Percentiles rank a stretch among this genome's conserved stretches.
Evolutionary conservation across 1,284 basidiomycete genomes (phyloP).

Genomic region (Cutaneotrichosporon sp.): DNA sequence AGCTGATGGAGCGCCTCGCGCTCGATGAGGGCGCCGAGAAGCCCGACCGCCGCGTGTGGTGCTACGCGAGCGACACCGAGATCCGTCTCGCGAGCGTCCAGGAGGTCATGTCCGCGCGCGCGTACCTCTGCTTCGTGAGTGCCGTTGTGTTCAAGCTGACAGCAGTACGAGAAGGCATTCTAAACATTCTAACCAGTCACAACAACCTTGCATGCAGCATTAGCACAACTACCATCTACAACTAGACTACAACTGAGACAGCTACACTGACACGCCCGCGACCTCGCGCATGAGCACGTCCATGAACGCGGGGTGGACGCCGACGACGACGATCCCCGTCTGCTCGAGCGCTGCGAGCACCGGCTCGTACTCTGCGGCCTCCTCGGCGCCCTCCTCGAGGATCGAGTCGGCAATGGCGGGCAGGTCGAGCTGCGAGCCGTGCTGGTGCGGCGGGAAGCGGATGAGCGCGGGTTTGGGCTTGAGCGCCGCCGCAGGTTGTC

Average conservation of each 20-base stretch:
- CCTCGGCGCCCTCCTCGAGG: not conserved
- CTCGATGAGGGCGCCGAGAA: slow-evolving; percentile 9
- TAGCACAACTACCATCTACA: not conserved
- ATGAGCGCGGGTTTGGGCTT: not conserved
- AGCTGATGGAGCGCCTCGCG: slow-evolving; percentile 2
- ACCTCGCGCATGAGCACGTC: slow-evolving; percentile 14
- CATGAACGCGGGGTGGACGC: slow-evolving; percentile 17
- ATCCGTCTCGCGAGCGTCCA: slow-evolving; percentile 77
- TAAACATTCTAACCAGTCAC: not conserved
- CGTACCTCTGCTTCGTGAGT: slow-evolving; percentile 66
- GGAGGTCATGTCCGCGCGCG: slow-evolving; percentile 84
- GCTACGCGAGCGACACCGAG: slow-evolving; percentile 75
- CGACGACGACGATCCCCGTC: slow-evolving; percentile 6
- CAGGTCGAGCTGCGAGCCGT: not conserved
- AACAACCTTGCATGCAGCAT: slow-evolving; percentile 7
- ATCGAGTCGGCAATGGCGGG: not conserved
- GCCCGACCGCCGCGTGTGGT: slow-evolving; percentile 69
- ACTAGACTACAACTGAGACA: slow-evolving; percentile 5
- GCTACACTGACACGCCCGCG: slow-evolving; percentile 4
- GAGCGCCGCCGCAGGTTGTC: not conserved
- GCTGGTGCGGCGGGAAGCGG: not conserved
- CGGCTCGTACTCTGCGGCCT: slow-evolving; percentile 2
- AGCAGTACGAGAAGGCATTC: slow-evolving; percentile 27
- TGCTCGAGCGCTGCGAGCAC: slow-evolving; percentile 4
- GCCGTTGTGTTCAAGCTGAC: not conserved